Conservation (phyloP, 2,329 filamentous ascomycete species). For the Pezicula neosporulosa region DNA sequence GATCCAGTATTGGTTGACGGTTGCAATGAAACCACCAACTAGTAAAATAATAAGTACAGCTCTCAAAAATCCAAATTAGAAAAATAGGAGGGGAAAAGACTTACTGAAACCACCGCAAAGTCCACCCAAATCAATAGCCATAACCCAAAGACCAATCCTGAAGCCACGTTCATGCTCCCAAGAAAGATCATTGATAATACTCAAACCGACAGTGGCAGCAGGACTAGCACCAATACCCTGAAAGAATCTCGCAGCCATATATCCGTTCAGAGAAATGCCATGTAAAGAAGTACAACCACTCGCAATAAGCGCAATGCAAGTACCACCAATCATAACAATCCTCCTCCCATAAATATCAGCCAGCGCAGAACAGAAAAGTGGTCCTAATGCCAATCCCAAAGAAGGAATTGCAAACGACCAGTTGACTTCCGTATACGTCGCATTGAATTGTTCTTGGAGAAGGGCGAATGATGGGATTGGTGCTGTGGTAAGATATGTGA, state of each 20-base stretch:
- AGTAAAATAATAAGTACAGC: not conserved
- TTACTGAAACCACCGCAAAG: slow-evolving; percentile 43
- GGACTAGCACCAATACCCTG: slow-evolving; percentile 53
- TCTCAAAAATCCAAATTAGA: not conserved
- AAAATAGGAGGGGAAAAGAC: no score
- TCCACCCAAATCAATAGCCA: slow-evolving; percentile 50
- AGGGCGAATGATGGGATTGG: slow-evolving; percentile 50
- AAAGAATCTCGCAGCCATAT: slow-evolving; percentile 57
- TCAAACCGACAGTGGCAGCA: slow-evolving; percentile 50
- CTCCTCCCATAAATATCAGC: slow-evolving; percentile 51
- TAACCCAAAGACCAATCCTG: slow-evolving; percentile 53
- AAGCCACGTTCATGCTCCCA: slow-evolving; percentile 53
- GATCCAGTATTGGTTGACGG: slow-evolving; percentile 46
- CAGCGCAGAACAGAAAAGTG: slow-evolving; percentile 45
- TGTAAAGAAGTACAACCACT: slow-evolving; percentile 32
- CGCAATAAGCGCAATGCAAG: slow-evolving; percentile 30
- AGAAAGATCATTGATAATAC: slow-evolving; percentile 51
- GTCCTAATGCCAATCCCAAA: slow-evolving; percentile 47
- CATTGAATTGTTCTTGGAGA: slow-evolving; percentile 42
- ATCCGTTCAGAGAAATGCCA: slow-evolving; percentile 37
- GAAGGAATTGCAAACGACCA: slow-evolving; percentile 48
- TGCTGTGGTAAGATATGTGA: slow-evolving; percentile 55
- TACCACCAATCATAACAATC: slow-evolving; percentile 41
- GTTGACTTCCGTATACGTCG: slow-evolving; percentile 43
- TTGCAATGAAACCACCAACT: slow-evolving; percentile 49